Evolutionary conservation across 2,329 filamentous ascomycete genomes (phyloP).

Genomic region (Pyrenophora tritici-repentis): DNA sequence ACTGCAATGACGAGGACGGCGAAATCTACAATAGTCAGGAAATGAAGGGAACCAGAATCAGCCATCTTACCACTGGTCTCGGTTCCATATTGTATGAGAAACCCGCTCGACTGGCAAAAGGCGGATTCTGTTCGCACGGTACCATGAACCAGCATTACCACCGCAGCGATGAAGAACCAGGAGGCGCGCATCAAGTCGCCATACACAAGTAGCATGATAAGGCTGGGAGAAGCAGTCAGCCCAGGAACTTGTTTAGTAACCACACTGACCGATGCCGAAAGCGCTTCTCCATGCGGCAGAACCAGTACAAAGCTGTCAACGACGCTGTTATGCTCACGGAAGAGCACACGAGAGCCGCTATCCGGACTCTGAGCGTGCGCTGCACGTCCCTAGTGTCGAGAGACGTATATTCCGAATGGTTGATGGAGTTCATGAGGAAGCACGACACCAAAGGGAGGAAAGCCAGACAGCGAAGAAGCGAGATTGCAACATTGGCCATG

Average conservation of each 20-base stretch:
- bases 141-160: constrained; percentile 61
- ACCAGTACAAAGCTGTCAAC: constrained; percentile 69
- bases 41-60: not conserved
- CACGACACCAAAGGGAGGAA: not conserved
- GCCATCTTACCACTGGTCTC: constrained; percentile 62
- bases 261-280: constrained; percentile 71
- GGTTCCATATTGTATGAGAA: constrained; percentile 68
- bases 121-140: constrained; percentile 56
- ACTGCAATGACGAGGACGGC: constrained; percentile 74
- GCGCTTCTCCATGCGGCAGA: constrained; percentile 71
- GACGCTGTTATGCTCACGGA: constrained; percentile 62
- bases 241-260: not conserved
- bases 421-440: not conserved
- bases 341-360: constrained; percentile 43
- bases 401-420: constrained; percentile 9
- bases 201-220: constrained; percentile 75
- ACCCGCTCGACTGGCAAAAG: constrained; percentile 72
- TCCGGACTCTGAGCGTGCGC: constrained; percentile 39
- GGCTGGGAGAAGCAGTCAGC: constrained; percentile 49
- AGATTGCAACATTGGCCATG: not conserved
- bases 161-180: constrained; percentile 70
- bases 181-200: constrained; percentile 73
- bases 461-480: not conserved
- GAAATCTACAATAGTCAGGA: constrained; percentile 56
- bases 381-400: constrained; percentile 3